Evolutionary conservation across 2,329 filamentous ascomycete genomes (phyloP).

Genomic region (Paracorniculantispora psalliotae): DNA sequence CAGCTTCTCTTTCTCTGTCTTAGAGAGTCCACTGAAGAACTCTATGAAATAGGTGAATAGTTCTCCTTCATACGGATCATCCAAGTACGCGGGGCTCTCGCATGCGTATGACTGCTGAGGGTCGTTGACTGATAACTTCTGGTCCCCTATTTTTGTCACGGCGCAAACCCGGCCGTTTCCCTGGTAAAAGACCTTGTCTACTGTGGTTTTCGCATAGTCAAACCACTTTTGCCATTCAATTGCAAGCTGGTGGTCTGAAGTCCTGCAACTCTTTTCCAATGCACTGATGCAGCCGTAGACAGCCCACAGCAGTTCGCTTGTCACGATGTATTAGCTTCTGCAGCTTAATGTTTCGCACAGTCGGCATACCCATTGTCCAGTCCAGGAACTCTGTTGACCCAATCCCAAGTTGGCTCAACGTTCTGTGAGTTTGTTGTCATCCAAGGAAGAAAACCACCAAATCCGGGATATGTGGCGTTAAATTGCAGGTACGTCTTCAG

Average conservation of each 20-base stretch:
- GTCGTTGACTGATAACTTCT: constrained; percentile 26
- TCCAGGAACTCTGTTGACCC: constrained; percentile 35
- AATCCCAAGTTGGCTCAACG: constrained; percentile 31
- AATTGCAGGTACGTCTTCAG: constrained; percentile 35
- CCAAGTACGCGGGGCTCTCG: constrained; percentile 28
- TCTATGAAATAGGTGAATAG: constrained; percentile 37
- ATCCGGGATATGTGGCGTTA: constrained; percentile 37
- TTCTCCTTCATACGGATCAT: constrained; percentile 41
- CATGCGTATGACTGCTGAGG: constrained; percentile 30
- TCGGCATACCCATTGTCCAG: constrained; percentile 34
- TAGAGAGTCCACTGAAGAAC: constrained; percentile 30
- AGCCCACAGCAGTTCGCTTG: constrained; percentile 37
- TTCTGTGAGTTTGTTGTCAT: constrained; percentile 26
- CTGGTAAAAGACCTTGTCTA: constrained; percentile 32
- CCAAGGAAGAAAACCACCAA: constrained; percentile 37
- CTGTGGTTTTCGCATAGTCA: constrained; percentile 34
- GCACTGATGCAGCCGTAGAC: constrained; percentile 36
- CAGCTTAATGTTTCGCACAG: neutral
- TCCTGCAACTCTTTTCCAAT: constrained; percentile 25
- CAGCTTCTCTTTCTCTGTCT: constrained; percentile 28
- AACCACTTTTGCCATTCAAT: constrained; percentile 34
- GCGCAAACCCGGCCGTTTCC: constrained; percentile 36
- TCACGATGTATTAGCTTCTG: neutral
- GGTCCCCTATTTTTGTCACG: constrained; percentile 32
- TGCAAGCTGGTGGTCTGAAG: constrained; percentile 25